Percentiles rank a stretch among this genome's conserved stretches.
phyloP scores from a whole-genome alignment of 2,329 filamentous ascomycete species.

The Celoporthe dispersa region DNA sequence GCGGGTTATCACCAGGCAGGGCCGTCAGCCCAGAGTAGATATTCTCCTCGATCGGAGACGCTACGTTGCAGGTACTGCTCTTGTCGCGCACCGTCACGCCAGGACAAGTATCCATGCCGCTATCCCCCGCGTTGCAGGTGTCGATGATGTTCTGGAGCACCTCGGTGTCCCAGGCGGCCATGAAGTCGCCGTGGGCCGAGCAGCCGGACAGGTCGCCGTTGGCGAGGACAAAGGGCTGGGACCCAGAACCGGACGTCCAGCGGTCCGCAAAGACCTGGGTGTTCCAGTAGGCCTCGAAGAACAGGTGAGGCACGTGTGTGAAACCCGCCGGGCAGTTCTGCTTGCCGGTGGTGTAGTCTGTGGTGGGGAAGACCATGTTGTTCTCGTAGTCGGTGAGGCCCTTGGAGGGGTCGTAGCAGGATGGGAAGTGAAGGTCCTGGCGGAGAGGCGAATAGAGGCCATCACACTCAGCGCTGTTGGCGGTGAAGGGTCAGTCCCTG shows the following conservation, averaged over 20 bases:
- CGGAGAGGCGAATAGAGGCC: conserved; percentile 64
- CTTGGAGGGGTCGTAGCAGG: conserved; percentile 70
- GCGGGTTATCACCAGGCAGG: conserved; percentile 60
- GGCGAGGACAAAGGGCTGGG: conserved; percentile 69
- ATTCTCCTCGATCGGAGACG: conserved; percentile 51
- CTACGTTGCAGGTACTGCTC: conserved; percentile 54
- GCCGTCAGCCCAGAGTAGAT: conserved; percentile 48
- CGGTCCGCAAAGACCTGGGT: conserved; percentile 55
- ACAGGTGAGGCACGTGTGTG: conserved; percentile 60
- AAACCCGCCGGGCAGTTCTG: conserved; percentile 59
- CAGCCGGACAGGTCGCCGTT: conserved; percentile 74
- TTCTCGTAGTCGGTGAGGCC: conserved; percentile 63
- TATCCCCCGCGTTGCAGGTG: conserved; percentile 63
- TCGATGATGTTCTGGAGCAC: conserved; percentile 70
- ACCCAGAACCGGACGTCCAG: conserved; percentile 58
- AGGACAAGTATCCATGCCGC: conserved; percentile 66
- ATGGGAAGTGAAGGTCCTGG: conserved; percentile 72
- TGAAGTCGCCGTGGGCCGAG: conserved; percentile 73
- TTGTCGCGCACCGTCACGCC: conserved; percentile 57
- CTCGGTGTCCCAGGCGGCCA: conserved; percentile 71
- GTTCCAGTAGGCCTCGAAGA: conserved; percentile 65
- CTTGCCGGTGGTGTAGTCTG: conserved; percentile 45
- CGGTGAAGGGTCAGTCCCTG: background rate
- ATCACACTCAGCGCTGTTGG: conserved; percentile 61
- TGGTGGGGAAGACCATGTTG: conserved; percentile 69